These are phyloP conservation scores for Amesomyces nigricolor DNA, from an alignment of 2,329 filamentous ascomycete species.

Conservation along the genomic window DNA sequence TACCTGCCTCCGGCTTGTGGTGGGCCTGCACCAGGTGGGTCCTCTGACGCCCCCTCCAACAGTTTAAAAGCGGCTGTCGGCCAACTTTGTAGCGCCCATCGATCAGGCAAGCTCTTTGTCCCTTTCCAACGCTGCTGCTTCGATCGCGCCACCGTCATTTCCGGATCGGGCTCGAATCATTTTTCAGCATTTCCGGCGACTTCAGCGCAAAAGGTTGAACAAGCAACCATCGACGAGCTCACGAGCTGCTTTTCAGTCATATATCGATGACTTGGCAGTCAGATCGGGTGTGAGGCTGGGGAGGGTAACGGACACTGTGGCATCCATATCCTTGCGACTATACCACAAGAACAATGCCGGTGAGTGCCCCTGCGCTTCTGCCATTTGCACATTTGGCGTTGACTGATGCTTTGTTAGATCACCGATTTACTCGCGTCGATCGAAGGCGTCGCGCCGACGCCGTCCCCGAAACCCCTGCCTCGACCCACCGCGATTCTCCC, in stretches of 20 bases:
- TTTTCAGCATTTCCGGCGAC: background rate
- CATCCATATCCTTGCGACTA: constrained; percentile 5
- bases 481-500: constrained; percentile 31
- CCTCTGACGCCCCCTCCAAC: constrained; percentile 12
- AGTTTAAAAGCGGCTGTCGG: constrained; percentile 20
- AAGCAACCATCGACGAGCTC: constrained; percentile 8
- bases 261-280: constrained; percentile 23
- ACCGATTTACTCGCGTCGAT: constrained; percentile 57
- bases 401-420: constrained; percentile 37
- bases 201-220: background rate
- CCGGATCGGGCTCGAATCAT: background rate
- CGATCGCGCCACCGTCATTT: background rate
- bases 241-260: background rate
- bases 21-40: constrained; percentile 5
- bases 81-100: constrained; percentile 19
- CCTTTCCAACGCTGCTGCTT: constrained; percentile 10
- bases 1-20: constrained; percentile 9
- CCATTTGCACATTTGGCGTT: background rate
- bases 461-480: constrained; percentile 32
- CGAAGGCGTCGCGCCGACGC: constrained; percentile 45
- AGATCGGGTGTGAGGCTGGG: constrained; percentile 25
- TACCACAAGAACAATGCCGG: constrained; percentile 33
- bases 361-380: constrained; percentile 22
- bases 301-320: constrained; percentile 19
- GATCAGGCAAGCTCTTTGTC: constrained; percentile 20